Evolutionary conservation across 441 rosid species (phyloP).

Genomic region (Croton setiger): DNA sequence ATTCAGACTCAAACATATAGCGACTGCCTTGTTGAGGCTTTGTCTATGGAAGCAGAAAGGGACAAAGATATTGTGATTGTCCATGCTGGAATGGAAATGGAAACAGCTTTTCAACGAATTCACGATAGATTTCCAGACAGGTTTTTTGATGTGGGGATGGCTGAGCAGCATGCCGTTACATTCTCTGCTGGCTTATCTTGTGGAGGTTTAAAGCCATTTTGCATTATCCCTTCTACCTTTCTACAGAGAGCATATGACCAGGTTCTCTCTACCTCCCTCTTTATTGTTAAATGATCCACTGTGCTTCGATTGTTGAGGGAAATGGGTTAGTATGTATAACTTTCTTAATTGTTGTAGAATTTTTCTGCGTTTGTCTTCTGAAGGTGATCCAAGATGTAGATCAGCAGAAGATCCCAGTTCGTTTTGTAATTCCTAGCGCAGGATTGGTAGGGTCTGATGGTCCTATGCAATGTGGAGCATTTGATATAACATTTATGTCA

Average conservation of each 20-base stretch:
- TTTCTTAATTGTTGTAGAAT: conserved; percentile 10
- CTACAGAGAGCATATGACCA: conserved; percentile 95
- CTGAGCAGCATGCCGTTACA: conserved; percentile 94
- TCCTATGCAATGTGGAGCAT: conserved; percentile 79
- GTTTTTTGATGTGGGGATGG: conserved; percentile 88
- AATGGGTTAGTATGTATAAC: conserved; percentile 5
- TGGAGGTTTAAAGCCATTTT: conserved; percentile 95
- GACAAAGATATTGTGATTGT: conserved; percentile 81
- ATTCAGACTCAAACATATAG: conserved; percentile 54
- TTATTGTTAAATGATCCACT: background rate
- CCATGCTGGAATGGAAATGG: conserved; percentile 84
- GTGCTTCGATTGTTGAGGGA: background rate
- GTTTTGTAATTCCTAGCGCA: conserved; percentile 83
- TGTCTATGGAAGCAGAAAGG: conserved; percentile 70
- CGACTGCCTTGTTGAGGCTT: conserved; percentile 79
- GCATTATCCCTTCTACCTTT: conserved; percentile 81
- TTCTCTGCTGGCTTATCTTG: conserved; percentile 90
- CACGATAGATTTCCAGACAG: conserved; percentile 68
- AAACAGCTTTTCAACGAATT: conserved; percentile 57
- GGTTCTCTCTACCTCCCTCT: conserved; percentile 41
- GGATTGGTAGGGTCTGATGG: conserved; percentile 95
- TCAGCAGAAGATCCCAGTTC: conserved; percentile 80
- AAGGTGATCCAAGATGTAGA: conserved; percentile 93
- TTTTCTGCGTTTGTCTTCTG: conserved; percentile 13
- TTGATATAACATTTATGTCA: conserved; percentile 90